Evolutionary conservation across 2,329 filamentous ascomycete genomes (phyloP).

Genomic region (Cladosporium sp.): DNA sequence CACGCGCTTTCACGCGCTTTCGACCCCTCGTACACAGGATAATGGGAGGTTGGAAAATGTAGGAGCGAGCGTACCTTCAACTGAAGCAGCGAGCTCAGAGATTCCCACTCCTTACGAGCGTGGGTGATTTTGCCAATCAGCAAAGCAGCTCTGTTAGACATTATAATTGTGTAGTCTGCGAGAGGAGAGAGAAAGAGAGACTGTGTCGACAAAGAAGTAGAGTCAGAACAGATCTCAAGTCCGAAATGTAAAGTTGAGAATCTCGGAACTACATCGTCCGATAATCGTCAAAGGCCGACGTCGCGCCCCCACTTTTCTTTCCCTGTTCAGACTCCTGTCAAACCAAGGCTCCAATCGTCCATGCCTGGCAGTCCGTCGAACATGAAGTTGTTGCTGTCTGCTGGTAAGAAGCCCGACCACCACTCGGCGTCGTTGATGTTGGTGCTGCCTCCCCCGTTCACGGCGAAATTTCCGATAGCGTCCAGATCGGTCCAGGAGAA

Average conservation of each 20-base stretch:
- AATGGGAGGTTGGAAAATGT: no score
- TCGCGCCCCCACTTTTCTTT: background rate
- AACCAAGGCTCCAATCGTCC: conserved; percentile 31
- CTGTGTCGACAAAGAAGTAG: no score
- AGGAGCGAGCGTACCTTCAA: conserved; percentile 32
- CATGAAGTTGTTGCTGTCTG: conserved; percentile 33
- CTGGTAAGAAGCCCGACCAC: conserved; percentile 35
- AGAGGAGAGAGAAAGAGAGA: background rate
- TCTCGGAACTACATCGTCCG: conserved; percentile 3
- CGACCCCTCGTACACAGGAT: no score
- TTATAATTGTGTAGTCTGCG: conserved; percentile 1
- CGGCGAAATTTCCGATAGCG: conserved; percentile 46
- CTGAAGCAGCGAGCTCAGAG: conserved; percentile 28
- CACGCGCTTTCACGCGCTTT: no score
- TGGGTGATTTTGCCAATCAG: conserved; percentile 44
- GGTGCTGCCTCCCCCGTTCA: conserved; percentile 36
- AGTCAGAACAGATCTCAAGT: no score
- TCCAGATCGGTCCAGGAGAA: conserved; percentile 48
- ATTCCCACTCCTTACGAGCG: conserved; percentile 45
- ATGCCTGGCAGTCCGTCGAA: conserved; percentile 29
- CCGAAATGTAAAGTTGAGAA: background rate
- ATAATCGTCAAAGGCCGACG: conserved; percentile 6
- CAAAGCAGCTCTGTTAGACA: conserved; percentile 32
- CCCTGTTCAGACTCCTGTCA: conserved; percentile 11
- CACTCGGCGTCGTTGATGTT: conserved; percentile 30